Conservation (phyloP, 1,139 yeast genomes). For the Nakaseomyces glabratus region DNA sequence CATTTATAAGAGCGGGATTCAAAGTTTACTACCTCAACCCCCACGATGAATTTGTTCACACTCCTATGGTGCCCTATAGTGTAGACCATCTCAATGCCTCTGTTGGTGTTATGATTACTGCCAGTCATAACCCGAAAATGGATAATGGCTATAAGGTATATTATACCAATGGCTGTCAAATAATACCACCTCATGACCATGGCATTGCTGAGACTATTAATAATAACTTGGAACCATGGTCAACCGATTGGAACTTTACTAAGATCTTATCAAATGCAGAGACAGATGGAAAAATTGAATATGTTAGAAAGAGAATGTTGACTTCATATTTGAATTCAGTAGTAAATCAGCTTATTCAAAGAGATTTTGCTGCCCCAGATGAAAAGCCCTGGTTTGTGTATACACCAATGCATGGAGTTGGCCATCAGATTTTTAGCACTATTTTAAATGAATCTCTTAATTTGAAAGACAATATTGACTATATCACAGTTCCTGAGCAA, state of each 20-base stretch:
- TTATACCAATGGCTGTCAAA: slow-evolving; percentile 90
- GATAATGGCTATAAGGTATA: slow-evolving; percentile 96
- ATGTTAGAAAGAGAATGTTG: slow-evolving; percentile 33
- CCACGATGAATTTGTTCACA: slow-evolving; percentile 48
- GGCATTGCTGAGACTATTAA: slow-evolving; percentile 61
- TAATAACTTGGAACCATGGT: slow-evolving; percentile 55
- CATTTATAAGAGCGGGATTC: slow-evolving; percentile 60
- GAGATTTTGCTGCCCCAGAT: slow-evolving; percentile 21
- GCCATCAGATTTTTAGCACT: slow-evolving; percentile 40
- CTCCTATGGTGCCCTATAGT: slow-evolving; percentile 89
- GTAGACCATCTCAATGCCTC: slow-evolving; percentile 55
- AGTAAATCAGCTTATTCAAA: slow-evolving; percentile 15
- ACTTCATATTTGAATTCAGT: slow-evolving; percentile 16
- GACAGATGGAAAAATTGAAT: slow-evolving; percentile 17
- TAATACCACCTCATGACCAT: slow-evolving; percentile 81
- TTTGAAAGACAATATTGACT: slow-evolving; percentile 27
- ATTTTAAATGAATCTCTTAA: slow-evolving; percentile 24
- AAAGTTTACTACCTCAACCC: slow-evolving; percentile 58
- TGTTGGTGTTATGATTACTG: slow-evolving; percentile 93
- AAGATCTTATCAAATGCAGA: slow-evolving; percentile 29
- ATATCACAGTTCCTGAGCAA: slow-evolving; percentile 45
- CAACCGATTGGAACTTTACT: slow-evolving; percentile 41
- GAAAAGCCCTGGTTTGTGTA: slow-evolving; percentile 48
- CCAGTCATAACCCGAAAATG: slow-evolving; percentile 88
- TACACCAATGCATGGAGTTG: slow-evolving; percentile 96